Evolutionary conservation across 2,329 filamentous ascomycete species (phyloP).

Genomic region (Cryphonectria radicalis): DNA sequence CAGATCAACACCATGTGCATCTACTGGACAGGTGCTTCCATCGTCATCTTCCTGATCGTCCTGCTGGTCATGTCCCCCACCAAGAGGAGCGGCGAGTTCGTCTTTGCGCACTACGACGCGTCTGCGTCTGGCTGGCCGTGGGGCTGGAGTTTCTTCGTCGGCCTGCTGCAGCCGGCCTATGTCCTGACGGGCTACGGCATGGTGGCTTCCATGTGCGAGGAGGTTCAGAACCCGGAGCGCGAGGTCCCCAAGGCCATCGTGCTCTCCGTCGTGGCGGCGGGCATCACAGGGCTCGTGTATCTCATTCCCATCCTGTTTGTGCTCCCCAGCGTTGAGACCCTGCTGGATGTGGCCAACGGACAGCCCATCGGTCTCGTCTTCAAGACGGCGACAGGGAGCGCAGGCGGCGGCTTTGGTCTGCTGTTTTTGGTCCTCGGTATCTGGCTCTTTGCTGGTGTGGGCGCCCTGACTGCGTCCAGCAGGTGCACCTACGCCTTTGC

Average conservation of each 20-base stretch:
- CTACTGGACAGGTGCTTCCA: slow-evolving; percentile 69
- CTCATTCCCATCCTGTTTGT: slow-evolving; percentile 78
- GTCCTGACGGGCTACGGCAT: slow-evolving; percentile 70
- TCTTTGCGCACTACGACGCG: slow-evolving; percentile 71
- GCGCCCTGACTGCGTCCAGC: slow-evolving; percentile 73
- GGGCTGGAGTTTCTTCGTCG: slow-evolving; percentile 76
- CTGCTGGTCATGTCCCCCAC: slow-evolving; percentile 64
- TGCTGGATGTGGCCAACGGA: slow-evolving; percentile 69
- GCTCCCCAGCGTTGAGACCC: slow-evolving; percentile 66
- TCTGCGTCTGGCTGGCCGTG: slow-evolving; percentile 67
- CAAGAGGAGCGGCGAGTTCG: slow-evolving; percentile 63
- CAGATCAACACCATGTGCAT: slow-evolving; percentile 75
- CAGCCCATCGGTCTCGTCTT: slow-evolving; percentile 79
- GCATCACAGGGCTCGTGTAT: slow-evolving; percentile 68
- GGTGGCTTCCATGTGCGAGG: slow-evolving; percentile 74
- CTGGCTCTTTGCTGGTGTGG: slow-evolving; percentile 75
- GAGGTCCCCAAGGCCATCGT: slow-evolving; percentile 76
- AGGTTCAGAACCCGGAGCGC: slow-evolving; percentile 69
- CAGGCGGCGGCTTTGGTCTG: slow-evolving; percentile 74
- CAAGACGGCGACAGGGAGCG: slow-evolving; percentile 74
- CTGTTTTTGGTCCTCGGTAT: slow-evolving; percentile 79
- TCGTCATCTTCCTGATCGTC: slow-evolving; percentile 55
- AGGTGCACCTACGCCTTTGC: slow-evolving; percentile 79
- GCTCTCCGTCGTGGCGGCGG: slow-evolving; percentile 68
- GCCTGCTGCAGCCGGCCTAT: slow-evolving; percentile 68